A percentile compares a stretch with the other conserved stretches of the same genome.
Evolutionary conservation across 2,329 filamentous ascomycete genomes (phyloP).

Genomic region (Alternaria dauci): DNA sequence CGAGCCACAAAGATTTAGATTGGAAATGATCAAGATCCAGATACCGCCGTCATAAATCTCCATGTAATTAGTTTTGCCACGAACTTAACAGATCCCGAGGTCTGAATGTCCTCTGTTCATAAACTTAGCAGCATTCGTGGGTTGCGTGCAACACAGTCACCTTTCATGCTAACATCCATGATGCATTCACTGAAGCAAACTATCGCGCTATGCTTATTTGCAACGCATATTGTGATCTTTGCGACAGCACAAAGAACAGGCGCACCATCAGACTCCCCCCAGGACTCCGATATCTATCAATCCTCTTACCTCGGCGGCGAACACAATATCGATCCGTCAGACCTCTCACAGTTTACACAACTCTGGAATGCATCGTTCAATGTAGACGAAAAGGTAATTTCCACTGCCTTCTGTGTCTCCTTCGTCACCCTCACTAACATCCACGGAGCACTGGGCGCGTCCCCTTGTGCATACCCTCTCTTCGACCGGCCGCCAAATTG

Average conservation of each 20-base stretch:
- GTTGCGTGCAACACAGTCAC: background rate
- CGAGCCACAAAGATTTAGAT: conserved; percentile 4
- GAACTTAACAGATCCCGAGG: background rate
- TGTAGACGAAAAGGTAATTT: conserved; percentile 41
- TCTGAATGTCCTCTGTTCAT: background rate
- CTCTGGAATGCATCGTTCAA: conserved; percentile 50
- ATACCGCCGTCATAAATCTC: background rate
- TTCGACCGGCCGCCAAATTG: conserved; percentile 26
- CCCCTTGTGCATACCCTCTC: conserved; percentile 57
- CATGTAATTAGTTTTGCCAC: background rate
- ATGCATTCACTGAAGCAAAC: background rate
- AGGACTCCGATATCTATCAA: conserved; percentile 27
- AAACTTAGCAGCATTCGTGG: background rate
- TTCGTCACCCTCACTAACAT: background rate
- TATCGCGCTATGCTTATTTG: background rate
- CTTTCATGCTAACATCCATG: background rate
- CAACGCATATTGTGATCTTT: background rate
- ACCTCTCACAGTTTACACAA: conserved; percentile 50
- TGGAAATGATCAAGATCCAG: background rate
- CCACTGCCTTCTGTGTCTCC: background rate
- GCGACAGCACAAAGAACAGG: conserved; percentile 6
- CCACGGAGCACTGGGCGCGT: conserved; percentile 56
- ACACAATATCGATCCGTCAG: conserved; percentile 54
- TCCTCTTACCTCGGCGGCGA: conserved; percentile 37
- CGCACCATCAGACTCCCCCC: conserved; percentile 26